Evolutionary conservation across 2,329 filamentous ascomycete species (phyloP), one percentile per base, ranked within the genome.

Genomic region (Pseudopyrenochaeta lycopersici): DNA sequence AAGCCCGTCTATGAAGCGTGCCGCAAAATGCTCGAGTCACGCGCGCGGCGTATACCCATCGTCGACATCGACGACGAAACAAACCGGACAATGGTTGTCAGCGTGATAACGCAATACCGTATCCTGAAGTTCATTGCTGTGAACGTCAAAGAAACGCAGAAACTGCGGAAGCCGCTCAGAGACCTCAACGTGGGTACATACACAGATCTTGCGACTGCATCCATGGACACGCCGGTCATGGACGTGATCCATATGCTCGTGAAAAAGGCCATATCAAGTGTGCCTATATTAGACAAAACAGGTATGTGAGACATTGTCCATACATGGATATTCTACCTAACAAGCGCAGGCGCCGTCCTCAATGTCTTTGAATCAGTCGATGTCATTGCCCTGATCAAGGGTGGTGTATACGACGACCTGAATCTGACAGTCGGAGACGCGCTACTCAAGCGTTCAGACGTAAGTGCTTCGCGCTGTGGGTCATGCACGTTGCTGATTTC

Each of bases 61-160:
- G 90, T 99, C 54, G 95, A 97, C 66, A 85, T 91, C 60, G 95
- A 99, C 71, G 93, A 96, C 71, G 95, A 99, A 77, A 99, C 95
- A 2, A 88, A 90, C 51, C 86, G 92, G 59, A 88, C 95, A 71
- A 95, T 94, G 79, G 92, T 99, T 15, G 91, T 99, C 56, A 97
- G 92, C 67, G 95, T 99, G 56, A 90, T 99, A 54, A 99, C 95
- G 0, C 95, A 99, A 76, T 99, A 99, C 77, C 90, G 96, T 53
- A 98, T 99, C 66, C 85, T 99, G 61, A 99, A 99, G 75, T 99
- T 99, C 75, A 96, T 99, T 58, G 93, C 95, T 10, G 94, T 99
- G 77, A 99, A 99, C 77, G 88, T 91, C 35, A 88, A 89, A 66
- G 90, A 96, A 72, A 97, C 94, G 4, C 89, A 96, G 66, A 85